Evolutionary conservation across 2,329 filamentous ascomycete genomes (phyloP).

Genomic region (Fusarium sp.): DNA sequence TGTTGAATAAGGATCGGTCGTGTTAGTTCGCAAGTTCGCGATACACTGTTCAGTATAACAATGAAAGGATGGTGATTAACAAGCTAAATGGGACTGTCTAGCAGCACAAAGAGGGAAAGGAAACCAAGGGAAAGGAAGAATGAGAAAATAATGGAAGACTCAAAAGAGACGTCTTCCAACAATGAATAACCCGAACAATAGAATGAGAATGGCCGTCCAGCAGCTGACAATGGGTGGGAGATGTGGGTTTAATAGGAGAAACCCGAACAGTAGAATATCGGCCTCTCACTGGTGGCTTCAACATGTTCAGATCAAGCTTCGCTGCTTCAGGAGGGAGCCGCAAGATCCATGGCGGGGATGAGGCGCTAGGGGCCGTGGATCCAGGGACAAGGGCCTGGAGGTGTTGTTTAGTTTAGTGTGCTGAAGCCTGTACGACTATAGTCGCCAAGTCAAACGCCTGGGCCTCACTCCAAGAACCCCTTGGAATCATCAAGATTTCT

Average conservation of each 20-base stretch:
- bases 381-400: slow-evolving; percentile 34
- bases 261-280: slow-evolving; percentile 37
- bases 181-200: slow-evolving; percentile 45
- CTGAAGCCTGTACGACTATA: slow-evolving; percentile 37
- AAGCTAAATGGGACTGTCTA: slow-evolving; percentile 41
- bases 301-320: slow-evolving; percentile 33
- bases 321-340: slow-evolving; percentile 42
- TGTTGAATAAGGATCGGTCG: slow-evolving; percentile 36
- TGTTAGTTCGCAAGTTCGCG: slow-evolving; percentile 26
- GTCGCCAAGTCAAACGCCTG: slow-evolving; percentile 45
- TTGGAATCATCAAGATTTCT: slow-evolving; percentile 24
- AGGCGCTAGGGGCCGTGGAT: slow-evolving; percentile 39
- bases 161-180: slow-evolving; percentile 42
- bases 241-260: slow-evolving; percentile 46
- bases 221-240: slow-evolving; percentile 37
- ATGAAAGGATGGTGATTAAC: slow-evolving; percentile 44
- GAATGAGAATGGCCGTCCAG: slow-evolving; percentile 44
- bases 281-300: slow-evolving; percentile 39
- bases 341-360: slow-evolving; percentile 47
- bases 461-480: slow-evolving; percentile 30
- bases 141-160: slow-evolving; percentile 42
- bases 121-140: slow-evolving; percentile 40
- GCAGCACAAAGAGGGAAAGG: slow-evolving; percentile 38
- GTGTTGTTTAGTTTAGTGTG: slow-evolving; percentile 37
- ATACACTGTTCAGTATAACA: slow-evolving; percentile 33